Base-by-base conservation (phyloP, 1,139 yeast genomes). In the Nematodospora anomalae region DNA sequence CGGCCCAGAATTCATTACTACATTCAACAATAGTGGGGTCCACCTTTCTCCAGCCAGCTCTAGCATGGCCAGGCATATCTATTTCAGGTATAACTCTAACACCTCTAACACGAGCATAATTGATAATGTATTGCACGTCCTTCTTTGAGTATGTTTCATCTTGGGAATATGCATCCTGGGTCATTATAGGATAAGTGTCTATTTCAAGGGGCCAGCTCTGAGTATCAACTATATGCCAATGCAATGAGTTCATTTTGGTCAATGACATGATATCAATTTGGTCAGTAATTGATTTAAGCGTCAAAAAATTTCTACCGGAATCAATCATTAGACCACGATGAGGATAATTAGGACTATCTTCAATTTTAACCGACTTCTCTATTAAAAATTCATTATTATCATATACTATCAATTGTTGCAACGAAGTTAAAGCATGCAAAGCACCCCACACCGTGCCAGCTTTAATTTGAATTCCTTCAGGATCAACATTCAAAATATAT, bases 21-120 rank as follows among this genome's bases (percentile, higher is more conserved):
- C 76, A 70, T 8, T 63, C 56, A 13, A 71, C 54, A 22, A 69
- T 43, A 7, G 52, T 50, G 1, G 65, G 57, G 41, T 67, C 64
- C 13, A 68, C 52, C 38, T 55, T 60, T 27, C 49, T 49, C 70
- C 72, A 72, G 2, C 78, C 78, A 9, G 75, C 64, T 26, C 65
- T 56, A 7, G 75, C 57, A 49, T 73, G 79, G 2, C 75, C 76
- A 1, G 78, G 78, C 56, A 69, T 51, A 42, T 73, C 79, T 13
- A 73, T 49, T 45, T 73, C 79, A 2, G 78, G 77, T 27, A 73
- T 50, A 4, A 73, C 58, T 33, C 77, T 55, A 4, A 73, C 64
- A 10, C 76, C 78, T 34, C 73, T 53, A 6, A 42, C 52, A 9
- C 45, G 42, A 2, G 73, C 77, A 45, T 67, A 71, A 10, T 50